Base-by-base conservation (phyloP, 148 eudicot species). In the Beta vulgaris region DNA sequence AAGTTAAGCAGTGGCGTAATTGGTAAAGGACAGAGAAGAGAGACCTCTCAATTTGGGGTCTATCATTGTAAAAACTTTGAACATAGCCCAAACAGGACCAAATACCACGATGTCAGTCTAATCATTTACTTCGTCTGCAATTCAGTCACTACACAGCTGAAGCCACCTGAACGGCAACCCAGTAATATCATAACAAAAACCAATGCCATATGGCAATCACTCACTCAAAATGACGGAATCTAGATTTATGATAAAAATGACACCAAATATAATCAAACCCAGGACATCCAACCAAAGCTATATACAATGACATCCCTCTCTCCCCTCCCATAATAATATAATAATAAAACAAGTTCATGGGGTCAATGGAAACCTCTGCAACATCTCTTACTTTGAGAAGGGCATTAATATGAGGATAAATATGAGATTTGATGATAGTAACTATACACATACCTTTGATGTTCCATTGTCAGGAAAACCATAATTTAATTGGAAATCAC, bases 381-480 rank as follows among this genome's bases (percentile, higher is more conserved):
- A 8, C 23, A 25, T 25, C 18, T 1, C 31, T 55, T 55, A 26
- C 16, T 23, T 3, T 1, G 2, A 39, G 29, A 65, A 19, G 31
- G 18, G 69, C 69, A 48, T 39, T 44, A 61, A 35, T 25, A 3
- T 44, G 26, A 11, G 4, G 4, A 39, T 37, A 46, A 73, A 18
- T 29, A 49, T 35, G 51, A 49, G 9, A 43, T 36, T 28, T 26
- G 12, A 37, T 51, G 18, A 19, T 19, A 60, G 36, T 23, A 55
- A 60, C 60, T 62, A 46, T 39, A 32, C 16, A 46, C 83, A 73
- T 85, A 93, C 97, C 98, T 88, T 93, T 72, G 91, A 93, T 35
- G 98, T 85, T 70, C 73, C 83, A 62, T 87, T 80, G 63, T 84
- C 90, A 32, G 81, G 71, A 70, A 80, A 86, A 64, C 83, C 77